These are phyloP conservation scores for Alisma plantagoaquatica DNA, from an alignment of 106 monocot genomes.

Conservation along the genomic window DNA sequence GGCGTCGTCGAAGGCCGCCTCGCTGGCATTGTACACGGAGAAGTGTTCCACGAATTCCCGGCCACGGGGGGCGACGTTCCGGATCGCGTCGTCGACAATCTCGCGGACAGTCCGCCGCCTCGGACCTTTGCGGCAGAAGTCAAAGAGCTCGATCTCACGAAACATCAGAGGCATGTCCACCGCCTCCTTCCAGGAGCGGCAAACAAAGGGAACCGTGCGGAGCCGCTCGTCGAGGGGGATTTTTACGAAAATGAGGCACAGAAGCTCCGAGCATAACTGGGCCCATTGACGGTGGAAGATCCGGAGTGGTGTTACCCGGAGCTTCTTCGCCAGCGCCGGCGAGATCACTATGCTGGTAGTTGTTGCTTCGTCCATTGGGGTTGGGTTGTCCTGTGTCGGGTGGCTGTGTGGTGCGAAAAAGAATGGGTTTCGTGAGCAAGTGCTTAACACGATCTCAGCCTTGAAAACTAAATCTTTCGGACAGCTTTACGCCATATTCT, in stretches of 20 bases:
- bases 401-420: too few relatives aligned
- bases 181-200: conserved; percentile 35
- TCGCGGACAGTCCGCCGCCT: conserved; percentile 30
- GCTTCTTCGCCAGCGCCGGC: too few relatives aligned
- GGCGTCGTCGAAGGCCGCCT: conserved; percentile 18
- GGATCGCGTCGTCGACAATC: conserved; percentile 23
- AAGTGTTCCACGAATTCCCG: conserved; percentile 18
- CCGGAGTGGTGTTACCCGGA: too few relatives aligned
- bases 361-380: too few relatives aligned
- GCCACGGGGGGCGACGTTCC: conserved; percentile 17
- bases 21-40: conserved; percentile 28
- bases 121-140: conserved; percentile 33
- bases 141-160: conserved; percentile 33
- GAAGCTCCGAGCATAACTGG: conserved; percentile 21
- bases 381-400: too few relatives aligned
- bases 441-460: too few relatives aligned
- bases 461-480: too few relatives aligned
- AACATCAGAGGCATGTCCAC: too few relatives aligned
- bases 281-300: too few relatives aligned
- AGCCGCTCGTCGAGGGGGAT: conserved; percentile 15
- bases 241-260: conserved; percentile 19
- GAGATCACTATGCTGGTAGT: too few relatives aligned
- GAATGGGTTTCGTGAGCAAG: too few relatives aligned
- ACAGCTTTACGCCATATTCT: too few relatives aligned
- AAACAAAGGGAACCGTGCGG: conserved; percentile 32